A percentile compares a stretch with the other conserved stretches of the same genome.
phyloP scores from a whole-genome alignment of 2,329 filamentous ascomycete species.

The Alternaria postmessia region DNA sequence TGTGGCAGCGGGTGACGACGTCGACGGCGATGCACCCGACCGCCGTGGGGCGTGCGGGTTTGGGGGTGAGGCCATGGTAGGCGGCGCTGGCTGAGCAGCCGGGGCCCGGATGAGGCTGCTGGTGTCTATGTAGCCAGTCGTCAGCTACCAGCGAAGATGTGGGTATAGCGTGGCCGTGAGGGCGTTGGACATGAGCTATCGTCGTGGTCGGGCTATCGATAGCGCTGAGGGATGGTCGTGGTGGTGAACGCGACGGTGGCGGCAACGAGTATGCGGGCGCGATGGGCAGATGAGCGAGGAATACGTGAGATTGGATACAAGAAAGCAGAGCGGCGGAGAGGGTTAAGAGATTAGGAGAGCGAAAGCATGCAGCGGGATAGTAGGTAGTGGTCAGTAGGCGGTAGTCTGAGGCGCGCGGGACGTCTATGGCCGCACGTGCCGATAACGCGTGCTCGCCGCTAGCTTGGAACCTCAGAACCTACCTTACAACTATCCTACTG shows the following conservation, averaged over 20 bases:
- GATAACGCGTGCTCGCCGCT: conserved; percentile 13
- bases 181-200: conserved; percentile 49
- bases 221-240: conserved; percentile 12
- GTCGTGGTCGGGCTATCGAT: conserved; percentile 18
- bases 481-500: neutral
- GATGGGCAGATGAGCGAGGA: neutral
- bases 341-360: neutral
- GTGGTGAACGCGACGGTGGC: conserved; percentile 11
- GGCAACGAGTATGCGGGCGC: conserved; percentile 6
- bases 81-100: conserved; percentile 43
- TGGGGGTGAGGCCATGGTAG: conserved; percentile 46
- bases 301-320: neutral
- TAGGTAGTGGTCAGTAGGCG: conserved; percentile 3
- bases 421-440: neutral
- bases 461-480: neutral
- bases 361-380: neutral
- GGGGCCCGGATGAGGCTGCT: conserved; percentile 24
- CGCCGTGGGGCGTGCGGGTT: conserved; percentile 46
- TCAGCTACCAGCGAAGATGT: conserved; percentile 50
- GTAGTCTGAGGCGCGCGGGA: neutral
- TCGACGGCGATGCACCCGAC: conserved; percentile 48
- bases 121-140: conserved; percentile 10
- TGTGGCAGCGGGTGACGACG: conserved; percentile 32
- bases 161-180: conserved; percentile 50
- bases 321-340: neutral